Evolutionary conservation across 768 basidiomycete species (phyloP).

Genomic region (Lactarius psammicola): DNA sequence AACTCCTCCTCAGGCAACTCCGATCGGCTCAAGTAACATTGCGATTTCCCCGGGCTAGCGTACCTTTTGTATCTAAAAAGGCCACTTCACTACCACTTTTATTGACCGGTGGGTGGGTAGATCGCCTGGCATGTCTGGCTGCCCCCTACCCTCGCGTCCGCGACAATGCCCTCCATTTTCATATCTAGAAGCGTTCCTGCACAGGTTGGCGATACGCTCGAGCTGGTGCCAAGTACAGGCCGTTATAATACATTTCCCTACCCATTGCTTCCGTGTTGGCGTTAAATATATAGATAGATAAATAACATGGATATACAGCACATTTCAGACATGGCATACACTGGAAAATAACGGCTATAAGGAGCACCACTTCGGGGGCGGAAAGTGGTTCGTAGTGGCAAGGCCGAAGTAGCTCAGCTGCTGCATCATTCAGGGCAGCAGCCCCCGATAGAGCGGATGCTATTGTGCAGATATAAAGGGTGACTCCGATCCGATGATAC

Average conservation of each 20-base stretch:
- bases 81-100: not conserved
- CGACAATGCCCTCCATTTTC: not conserved
- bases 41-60: not conserved
- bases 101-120: not conserved
- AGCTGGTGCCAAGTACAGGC: not conserved
- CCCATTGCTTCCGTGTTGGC: not conserved
- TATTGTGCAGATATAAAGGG: not conserved
- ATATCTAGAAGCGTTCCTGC: not conserved
- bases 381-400: not conserved
- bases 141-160: not conserved
- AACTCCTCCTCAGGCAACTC: not conserved
- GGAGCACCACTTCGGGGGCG: not conserved
- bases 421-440: not conserved
- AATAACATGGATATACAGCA: not conserved
- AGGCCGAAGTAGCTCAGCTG: not conserved
- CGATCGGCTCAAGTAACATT: not conserved
- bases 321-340: not conserved
- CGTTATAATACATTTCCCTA: not conserved
- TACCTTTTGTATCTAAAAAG: not conserved
- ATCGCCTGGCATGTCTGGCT: not conserved
- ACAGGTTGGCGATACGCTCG: not conserved
- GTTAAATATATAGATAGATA: not conserved
- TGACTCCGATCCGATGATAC: constrained; percentile 5
- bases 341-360: not conserved
- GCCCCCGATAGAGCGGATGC: not conserved